Evolutionary conservation across 129 eudicot genomes (phyloP).

Genomic region (Erigeron canadensis): DNA sequence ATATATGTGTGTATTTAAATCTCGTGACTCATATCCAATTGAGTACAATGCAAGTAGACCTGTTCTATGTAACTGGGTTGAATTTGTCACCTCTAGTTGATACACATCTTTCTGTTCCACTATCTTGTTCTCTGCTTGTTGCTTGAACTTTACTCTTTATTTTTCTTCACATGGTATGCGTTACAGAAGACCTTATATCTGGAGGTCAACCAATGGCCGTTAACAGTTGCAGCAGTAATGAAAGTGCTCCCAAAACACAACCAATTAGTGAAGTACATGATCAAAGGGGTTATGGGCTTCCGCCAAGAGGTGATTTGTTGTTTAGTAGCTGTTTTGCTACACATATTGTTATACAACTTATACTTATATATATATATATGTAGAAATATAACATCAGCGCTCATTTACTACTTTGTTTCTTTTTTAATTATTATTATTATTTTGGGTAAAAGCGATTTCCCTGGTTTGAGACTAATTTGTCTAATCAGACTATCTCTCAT

Average conservation of each 20-base stretch:
- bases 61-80: no score
- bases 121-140: not conserved
- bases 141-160: conserved; percentile 6
- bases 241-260: conserved; percentile 57
- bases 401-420: no score
- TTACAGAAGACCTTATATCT: conserved; percentile 54
- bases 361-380: not conserved
- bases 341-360: not conserved
- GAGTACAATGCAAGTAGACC: no score
- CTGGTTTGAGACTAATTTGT: no score
- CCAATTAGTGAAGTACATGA: conserved; percentile 49
- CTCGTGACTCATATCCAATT: no score
- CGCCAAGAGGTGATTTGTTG: conserved; percentile 49
- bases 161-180: conserved; percentile 2
- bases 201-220: conserved; percentile 40
- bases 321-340: not conserved
- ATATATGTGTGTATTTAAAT: no score
- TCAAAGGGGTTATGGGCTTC: conserved; percentile 45
- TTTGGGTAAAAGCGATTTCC: no score
- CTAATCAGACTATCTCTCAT: no score
- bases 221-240: conserved; percentile 64
- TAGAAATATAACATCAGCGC: conserved; percentile 1
- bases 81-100: no score
- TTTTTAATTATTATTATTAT: no score
- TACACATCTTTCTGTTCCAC: no score